Conservation (phyloP, 306 rosid species). For the Begonia masoniana region DNA sequence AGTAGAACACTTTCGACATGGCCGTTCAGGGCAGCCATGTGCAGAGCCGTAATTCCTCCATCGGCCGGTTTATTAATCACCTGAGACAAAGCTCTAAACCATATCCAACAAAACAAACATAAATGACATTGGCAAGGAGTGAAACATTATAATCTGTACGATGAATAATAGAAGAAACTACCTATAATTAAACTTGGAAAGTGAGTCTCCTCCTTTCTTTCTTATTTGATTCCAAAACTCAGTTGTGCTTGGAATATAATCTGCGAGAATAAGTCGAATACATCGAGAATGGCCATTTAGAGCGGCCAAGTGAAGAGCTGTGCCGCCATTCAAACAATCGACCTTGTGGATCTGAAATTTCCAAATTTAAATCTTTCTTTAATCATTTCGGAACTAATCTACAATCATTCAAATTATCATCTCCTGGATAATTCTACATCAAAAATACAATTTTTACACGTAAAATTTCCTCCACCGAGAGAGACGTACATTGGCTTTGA, state of each 20-base stretch:
- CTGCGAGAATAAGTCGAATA: slow-evolving; percentile 66
- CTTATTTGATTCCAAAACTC: slow-evolving; percentile 43
- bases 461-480: background rate
- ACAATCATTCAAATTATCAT: too few relatives aligned
- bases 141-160: slow-evolving; percentile 5
- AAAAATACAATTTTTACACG: too few relatives aligned
- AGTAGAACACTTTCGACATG: slow-evolving; percentile 74
- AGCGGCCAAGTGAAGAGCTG: slow-evolving; percentile 93
- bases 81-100: slow-evolving; percentile 48
- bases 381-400: too few relatives aligned
- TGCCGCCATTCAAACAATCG: slow-evolving; percentile 90
- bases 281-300: slow-evolving; percentile 88
- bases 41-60: slow-evolving; percentile 96
- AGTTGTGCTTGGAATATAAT: slow-evolving; percentile 69
- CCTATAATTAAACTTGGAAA: slow-evolving; percentile 54
- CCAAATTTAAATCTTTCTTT: too few relatives aligned
- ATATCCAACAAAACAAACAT: slow-evolving; percentile 12
- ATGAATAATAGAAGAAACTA: slow-evolving; percentile 21
- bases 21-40: slow-evolving; percentile 94
- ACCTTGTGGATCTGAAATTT: slow-evolving; percentile 64
- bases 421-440: too few relatives aligned
- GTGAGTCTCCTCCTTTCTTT: slow-evolving; percentile 23
- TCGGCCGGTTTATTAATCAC: slow-evolving; percentile 67
- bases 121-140: slow-evolving; percentile 10
- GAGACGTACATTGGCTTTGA: slow-evolving; percentile 55